Base-by-base conservation (phyloP, 495 filamentous ascomycete species). In the Trichodelitschia bisporula region DNA sequence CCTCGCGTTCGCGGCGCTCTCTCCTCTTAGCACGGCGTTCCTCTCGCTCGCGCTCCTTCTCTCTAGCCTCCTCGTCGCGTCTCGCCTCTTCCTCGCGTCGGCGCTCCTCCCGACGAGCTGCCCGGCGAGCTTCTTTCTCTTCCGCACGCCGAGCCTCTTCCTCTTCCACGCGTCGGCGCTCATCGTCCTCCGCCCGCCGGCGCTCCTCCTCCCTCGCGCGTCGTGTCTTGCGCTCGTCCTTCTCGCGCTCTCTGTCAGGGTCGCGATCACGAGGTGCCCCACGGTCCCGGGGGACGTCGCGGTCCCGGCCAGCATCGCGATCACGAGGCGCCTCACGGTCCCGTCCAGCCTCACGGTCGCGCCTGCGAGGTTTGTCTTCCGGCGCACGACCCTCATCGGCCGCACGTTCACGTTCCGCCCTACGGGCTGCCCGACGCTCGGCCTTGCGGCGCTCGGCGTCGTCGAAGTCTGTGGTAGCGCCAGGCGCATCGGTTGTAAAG, bases 81-180 rank as follows among this genome's bases (percentile, higher is more conserved):
- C 23, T 19, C 15, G 17, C 42, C 13, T 45, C 41, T 29, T 31
- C 15, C 41, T n/a, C n/a, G n/a, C n/a, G n/a, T n/a, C n/a, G n/a
- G n/a, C n/a, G n/a, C n/a, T n/a, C 35, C 29, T 41, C 32, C 24
- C 39, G 36, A 18, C 42, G 33, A 2, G 36, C 36, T 12, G 39
- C 35, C n/a, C 34, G 29, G 13, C 39, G 25, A 16, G 36, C 36
- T 19, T 37, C 33, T 33, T 41, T 42, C 19, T 45, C 42, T 26
- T 45, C 39, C 36, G 37, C 39, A 19, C 43, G 40, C 30, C 42
- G 42, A 6, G 36, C 33, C 20, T 45, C 34, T 4, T 18, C 34
- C 28, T 45, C 42, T 19, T 39, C 32, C 29, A 34, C 34, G 39
- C 38, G 40, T n/a, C 36, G 36, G 14, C 35, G 36, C 18, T 35